Conservation (phyloP, 2,329 filamentous ascomycete species). For the Penicillium crustosum region DNA sequence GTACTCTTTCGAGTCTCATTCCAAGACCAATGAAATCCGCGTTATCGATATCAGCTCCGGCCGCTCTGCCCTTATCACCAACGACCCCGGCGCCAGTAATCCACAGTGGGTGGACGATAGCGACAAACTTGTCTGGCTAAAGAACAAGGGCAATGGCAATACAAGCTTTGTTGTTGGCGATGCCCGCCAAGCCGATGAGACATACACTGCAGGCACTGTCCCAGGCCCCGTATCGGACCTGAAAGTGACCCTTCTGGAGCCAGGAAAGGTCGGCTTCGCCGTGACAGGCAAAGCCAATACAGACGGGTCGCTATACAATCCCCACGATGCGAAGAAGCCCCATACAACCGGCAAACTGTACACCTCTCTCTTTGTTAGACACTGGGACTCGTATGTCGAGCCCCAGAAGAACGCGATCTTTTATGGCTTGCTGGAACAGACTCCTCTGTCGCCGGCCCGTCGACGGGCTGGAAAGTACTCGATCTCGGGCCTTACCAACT, state of each 20-base stretch:
- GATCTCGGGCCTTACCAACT: slow-evolving; percentile 46
- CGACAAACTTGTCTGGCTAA: slow-evolving; percentile 49
- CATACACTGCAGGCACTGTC: slow-evolving; percentile 48
- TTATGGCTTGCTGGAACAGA: slow-evolving; percentile 48
- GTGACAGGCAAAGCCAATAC: slow-evolving; percentile 49
- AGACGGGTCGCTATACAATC: slow-evolving; percentile 51
- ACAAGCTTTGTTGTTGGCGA: slow-evolving; percentile 48
- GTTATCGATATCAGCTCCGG: slow-evolving; percentile 46
- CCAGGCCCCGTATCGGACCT: slow-evolving; percentile 48
- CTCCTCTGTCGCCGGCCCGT: slow-evolving; percentile 38
- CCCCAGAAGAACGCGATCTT: slow-evolving; percentile 53
- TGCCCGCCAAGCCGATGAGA: slow-evolving; percentile 41
- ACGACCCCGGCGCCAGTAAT: slow-evolving; percentile 46
- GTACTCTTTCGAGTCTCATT: slow-evolving; percentile 53
- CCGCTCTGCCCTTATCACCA: slow-evolving; percentile 44
- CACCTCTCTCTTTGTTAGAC: slow-evolving; percentile 53
- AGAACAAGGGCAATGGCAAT: slow-evolving; percentile 46
- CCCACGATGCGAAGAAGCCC: slow-evolving; percentile 50
- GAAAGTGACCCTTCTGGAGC: slow-evolving; percentile 45
- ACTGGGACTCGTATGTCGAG: slow-evolving; percentile 54
- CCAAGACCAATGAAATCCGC: slow-evolving; percentile 48
- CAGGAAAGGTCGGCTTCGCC: slow-evolving; percentile 47
- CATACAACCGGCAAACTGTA: slow-evolving; percentile 50
- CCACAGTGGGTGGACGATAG: slow-evolving; percentile 49
- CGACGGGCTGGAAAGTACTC: slow-evolving; percentile 41